Evolutionary conservation across 2,329 filamentous ascomycete species (phyloP).

Genomic region (Phoma herbarum): DNA sequence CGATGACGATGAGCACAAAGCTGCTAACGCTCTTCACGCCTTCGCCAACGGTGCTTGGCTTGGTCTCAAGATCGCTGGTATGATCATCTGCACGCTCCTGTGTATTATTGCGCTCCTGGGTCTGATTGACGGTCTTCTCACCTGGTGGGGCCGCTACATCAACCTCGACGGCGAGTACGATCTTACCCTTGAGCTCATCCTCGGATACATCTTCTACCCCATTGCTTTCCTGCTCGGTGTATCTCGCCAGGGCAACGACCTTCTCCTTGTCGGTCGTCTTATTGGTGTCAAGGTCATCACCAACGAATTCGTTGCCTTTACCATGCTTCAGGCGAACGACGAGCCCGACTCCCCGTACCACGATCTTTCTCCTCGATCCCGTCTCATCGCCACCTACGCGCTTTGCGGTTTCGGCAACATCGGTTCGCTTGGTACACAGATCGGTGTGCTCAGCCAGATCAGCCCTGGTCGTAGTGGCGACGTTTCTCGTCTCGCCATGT

Average conservation of each 20-base stretch:
- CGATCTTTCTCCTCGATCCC: conserved; percentile 72
- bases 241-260: conserved; percentile 63
- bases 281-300: conserved; percentile 87
- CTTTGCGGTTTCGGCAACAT: conserved; percentile 82
- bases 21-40: conserved; percentile 84
- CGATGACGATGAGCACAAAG: conserved; percentile 76
- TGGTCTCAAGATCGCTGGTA: conserved; percentile 85
- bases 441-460: conserved; percentile 85
- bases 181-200: conserved; percentile 77
- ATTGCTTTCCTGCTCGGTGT: conserved; percentile 85
- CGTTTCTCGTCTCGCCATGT: conserved; percentile 77
- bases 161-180: conserved; percentile 71
- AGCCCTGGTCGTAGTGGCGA: conserved; percentile 77
- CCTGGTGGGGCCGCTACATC: conserved; percentile 84
- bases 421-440: conserved; percentile 86
- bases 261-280: conserved; percentile 77
- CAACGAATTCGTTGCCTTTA: conserved; percentile 84
- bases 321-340: conserved; percentile 58
- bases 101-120: conserved; percentile 82
- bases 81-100: conserved; percentile 80
- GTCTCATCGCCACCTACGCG: conserved; percentile 85
- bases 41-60: conserved; percentile 87
- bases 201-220: conserved; percentile 81
- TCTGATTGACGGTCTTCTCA: conserved; percentile 77
- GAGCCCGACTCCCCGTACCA: conserved; percentile 61